Evolutionary conservation across 2,329 filamentous ascomycete species (phyloP), one percentile per base, ranked within the genome.

Genomic region (Ascochyta clinopodiicola): DNA sequence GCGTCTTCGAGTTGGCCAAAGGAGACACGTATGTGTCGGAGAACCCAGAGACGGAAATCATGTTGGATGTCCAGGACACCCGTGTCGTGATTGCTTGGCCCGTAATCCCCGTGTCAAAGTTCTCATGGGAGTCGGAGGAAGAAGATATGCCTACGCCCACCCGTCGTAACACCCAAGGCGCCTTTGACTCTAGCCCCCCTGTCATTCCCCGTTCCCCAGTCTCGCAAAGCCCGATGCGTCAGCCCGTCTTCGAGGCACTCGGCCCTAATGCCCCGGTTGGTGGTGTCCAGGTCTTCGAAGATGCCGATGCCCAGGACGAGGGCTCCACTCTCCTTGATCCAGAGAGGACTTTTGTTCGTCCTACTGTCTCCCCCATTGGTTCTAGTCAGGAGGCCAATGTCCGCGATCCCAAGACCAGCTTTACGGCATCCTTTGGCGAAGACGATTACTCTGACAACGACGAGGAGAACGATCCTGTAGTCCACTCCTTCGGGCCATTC

Each of bases 401-500:
- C 17, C 49, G 63, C 37, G 59, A 66, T 32, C 19, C 57, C 38
- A 71, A 73, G 54, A 45, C 62, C 7, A 73, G 65, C 51, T 48
- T 70, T 19, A 62, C 70, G 17, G 64, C 67, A 3, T 72, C 69
- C 21, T 71, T 75, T 27, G 62, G 59, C 13, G 64, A 78, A 5
- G 87, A 89, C 17, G 87, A 92, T 17, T 85, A 89, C 48, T 88
- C 91, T 45, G 87, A 96, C 60, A 71, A 61, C 7, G 74, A 89
- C 94, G 93, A 97, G 79, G 94, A 98, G 77, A 97, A 97, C 61
- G 95, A 98, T 65, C 93, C 93, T 2, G 87, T 96, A 50, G 82
- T 97, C 17, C 91, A 95, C 75, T 96, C 93, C 0, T 97, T 97
- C 64, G 93, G 92, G 15, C 92, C 92, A 0, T 96, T 91, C 69